Conservation (phyloP, 305 asterid species). For the Fraxinus baroniana region DNA sequence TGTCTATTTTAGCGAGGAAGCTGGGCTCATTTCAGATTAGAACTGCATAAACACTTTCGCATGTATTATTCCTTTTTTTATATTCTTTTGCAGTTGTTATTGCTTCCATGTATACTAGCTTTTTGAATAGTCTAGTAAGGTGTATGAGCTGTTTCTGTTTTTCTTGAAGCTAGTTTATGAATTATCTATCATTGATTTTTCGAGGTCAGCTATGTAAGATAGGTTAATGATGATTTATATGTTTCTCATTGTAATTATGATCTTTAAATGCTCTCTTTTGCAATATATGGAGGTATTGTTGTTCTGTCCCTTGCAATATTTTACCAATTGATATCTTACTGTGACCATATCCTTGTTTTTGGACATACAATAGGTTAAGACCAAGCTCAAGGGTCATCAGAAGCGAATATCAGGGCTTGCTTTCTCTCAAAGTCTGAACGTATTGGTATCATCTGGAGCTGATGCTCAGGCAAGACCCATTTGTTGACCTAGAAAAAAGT, state of each 20-base stretch:
- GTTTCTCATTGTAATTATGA: neutral
- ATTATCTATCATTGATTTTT: neutral
- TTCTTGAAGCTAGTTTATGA: neutral
- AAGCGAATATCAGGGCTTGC: conserved; percentile 96
- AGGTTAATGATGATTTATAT: neutral
- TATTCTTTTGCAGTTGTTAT: neutral
- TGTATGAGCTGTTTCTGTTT: neutral
- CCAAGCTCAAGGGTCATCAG: conserved; percentile 95
- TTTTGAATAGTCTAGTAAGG: neutral
- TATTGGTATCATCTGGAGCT: conserved; percentile 93
- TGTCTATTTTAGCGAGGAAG: neutral
- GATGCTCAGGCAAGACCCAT: conserved; percentile 82
- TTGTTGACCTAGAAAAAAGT: neutral
- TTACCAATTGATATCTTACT: neutral
- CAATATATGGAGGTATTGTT: neutral
- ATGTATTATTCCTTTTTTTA: neutral
- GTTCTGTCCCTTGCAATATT: neutral
- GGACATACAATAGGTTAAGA: conserved; percentile 59
- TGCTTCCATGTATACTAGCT: neutral
- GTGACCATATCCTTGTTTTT: neutral
- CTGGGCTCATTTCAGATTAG: neutral
- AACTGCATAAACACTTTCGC: neutral
- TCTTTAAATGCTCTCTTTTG: neutral
- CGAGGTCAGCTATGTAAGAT: neutral
- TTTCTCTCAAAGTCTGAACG: conserved; percentile 81